Percentiles rank a stretch among this genome's conserved stretches.
These are phyloP conservation scores for Evansstolkia leycettana DNA, from an alignment of 495 filamentous ascomycete genomes.

Conservation along the genomic window DNA sequence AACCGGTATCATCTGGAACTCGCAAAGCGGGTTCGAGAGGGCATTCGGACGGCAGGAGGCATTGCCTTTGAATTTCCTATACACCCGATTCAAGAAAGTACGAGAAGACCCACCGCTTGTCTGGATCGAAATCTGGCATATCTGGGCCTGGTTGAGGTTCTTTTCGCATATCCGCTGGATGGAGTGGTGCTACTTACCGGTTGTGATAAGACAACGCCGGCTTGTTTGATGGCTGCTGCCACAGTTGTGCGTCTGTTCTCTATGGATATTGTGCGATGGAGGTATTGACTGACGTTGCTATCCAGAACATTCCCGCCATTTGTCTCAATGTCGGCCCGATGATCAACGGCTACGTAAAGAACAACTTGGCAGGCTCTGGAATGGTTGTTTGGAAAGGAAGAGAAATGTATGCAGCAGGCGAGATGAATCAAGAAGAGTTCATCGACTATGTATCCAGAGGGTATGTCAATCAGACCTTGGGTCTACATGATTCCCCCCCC, in stretches of 20 bases:
- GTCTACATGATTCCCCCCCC: neutral
- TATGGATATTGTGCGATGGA: neutral
- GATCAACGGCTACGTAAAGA: conserved; percentile 38
- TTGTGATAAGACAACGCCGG: conserved; percentile 47
- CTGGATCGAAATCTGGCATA: conserved; percentile 43
- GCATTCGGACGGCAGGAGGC: conserved; percentile 39
- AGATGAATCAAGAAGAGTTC: conserved; percentile 34
- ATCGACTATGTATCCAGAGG: conserved; percentile 38
- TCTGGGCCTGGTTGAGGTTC: conserved; percentile 37
- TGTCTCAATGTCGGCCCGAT: conserved; percentile 45
- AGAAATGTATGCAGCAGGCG: conserved; percentile 38
- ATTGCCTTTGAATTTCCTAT: conserved; percentile 45
- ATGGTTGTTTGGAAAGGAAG: conserved; percentile 39
- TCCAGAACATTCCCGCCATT: conserved; percentile 40
- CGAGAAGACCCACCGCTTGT: conserved; percentile 36
- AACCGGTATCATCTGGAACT: conserved; percentile 42
- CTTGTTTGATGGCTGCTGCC: conserved; percentile 43
- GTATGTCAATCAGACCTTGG: conserved; percentile 11
- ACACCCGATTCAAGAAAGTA: conserved; percentile 43
- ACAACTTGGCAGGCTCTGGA: conserved; percentile 31
- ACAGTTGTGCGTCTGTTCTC: conserved; percentile 29
- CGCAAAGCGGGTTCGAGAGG: conserved; percentile 40
- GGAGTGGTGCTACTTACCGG: conserved; percentile 43
- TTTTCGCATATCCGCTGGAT: conserved; percentile 41
- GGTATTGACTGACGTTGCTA: neutral